These are phyloP conservation scores for Boletus sp. DNA, from an alignment of 1,284 basidiomycete species.

Conservation along the genomic window DNA sequence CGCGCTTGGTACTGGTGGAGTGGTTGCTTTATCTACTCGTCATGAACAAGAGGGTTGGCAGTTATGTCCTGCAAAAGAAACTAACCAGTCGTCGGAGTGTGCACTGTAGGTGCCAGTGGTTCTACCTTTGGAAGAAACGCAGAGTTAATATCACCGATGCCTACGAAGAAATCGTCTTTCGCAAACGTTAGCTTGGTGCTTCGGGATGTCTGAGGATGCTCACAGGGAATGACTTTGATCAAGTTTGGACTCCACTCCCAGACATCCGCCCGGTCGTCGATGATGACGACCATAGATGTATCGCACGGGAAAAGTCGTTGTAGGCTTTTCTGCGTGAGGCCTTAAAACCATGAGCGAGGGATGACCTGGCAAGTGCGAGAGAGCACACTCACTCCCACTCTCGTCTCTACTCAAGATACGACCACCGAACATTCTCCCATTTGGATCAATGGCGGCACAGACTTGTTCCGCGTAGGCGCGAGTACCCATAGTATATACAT, in stretches of 20 bases:
- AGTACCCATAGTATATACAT: slow-evolving; percentile 99
- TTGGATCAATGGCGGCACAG: slow-evolving; percentile 90
- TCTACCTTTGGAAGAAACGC: slow-evolving; percentile 81
- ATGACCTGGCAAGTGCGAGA: slow-evolving; percentile 1
- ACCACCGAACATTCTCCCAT: slow-evolving; percentile 80
- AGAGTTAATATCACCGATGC: slow-evolving; percentile 98
- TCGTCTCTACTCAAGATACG: slow-evolving; percentile 92
- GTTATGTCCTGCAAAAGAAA: slow-evolving; percentile 1
- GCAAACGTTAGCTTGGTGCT: slow-evolving; percentile 3
- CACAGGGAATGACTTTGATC: slow-evolving; percentile 94
- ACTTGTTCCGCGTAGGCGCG: slow-evolving; percentile 95
- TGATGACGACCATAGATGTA: slow-evolving; percentile 98
- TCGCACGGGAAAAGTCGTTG: slow-evolving; percentile 92
- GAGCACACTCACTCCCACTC: slow-evolving; percentile 73
- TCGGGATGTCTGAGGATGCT: slow-evolving; percentile 32
- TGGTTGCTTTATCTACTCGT: slow-evolving; percentile 19
- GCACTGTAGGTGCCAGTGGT: slow-evolving; percentile 41
- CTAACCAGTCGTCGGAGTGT: slow-evolving; percentile 28
- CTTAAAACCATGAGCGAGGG: slow-evolving; percentile 34
- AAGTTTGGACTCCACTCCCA: slow-evolving; percentile 97
- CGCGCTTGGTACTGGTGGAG: slow-evolving; percentile 13
- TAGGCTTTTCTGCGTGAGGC: slow-evolving; percentile 87
- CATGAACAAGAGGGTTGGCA: slow-evolving; percentile 1
- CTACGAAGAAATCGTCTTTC: slow-evolving; percentile 93
- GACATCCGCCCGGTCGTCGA: slow-evolving; percentile 96